phyloP scores from a whole-genome alignment of 768 basidiomycete genomes.

The Lactifluus rugatus region DNA sequence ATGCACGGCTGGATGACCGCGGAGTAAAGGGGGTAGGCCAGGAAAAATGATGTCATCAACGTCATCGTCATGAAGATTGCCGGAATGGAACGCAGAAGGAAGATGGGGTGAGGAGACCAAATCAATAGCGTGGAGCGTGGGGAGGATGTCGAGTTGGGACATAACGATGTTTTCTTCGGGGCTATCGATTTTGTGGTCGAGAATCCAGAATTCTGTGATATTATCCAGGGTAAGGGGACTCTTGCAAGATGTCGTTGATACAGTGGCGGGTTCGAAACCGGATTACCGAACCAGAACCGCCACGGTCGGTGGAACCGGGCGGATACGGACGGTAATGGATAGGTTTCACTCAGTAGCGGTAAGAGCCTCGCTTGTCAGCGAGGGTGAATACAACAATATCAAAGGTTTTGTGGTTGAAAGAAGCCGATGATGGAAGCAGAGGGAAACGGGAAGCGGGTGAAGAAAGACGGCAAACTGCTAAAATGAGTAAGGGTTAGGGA shows the following conservation, averaged over 20 bases:
- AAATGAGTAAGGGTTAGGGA: constrained; percentile 46
- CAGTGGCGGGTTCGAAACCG: constrained; percentile 29
- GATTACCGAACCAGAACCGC: constrained; percentile 70
- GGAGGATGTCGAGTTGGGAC: constrained; percentile 49
- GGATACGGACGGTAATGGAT: constrained; percentile 45
- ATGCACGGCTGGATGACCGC: constrained; percentile 65
- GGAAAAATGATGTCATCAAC: constrained; percentile 41
- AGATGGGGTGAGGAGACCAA: constrained; percentile 23
- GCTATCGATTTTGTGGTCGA: background rate
- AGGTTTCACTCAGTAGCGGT: constrained; percentile 44
- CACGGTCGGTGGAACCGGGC: constrained; percentile 53
- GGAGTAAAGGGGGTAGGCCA: constrained; percentile 53
- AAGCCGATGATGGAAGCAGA: constrained; percentile 8
- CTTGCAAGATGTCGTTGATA: background rate
- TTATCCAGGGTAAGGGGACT: background rate
- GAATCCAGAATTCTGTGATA: constrained; percentile 5
- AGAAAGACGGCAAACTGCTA: background rate
- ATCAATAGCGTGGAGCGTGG: constrained; percentile 25
- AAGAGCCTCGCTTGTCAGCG: constrained; percentile 63
- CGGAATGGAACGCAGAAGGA: constrained; percentile 12
- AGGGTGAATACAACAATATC: constrained; percentile 30
- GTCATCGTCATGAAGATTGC: background rate
- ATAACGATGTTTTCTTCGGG: constrained; percentile 27
- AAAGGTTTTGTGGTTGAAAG: constrained; percentile 28
- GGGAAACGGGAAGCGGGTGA: background rate